Conservation (phyloP, 2,329 filamentous ascomycete species). For the Diaporthe ilicicola region DNA sequence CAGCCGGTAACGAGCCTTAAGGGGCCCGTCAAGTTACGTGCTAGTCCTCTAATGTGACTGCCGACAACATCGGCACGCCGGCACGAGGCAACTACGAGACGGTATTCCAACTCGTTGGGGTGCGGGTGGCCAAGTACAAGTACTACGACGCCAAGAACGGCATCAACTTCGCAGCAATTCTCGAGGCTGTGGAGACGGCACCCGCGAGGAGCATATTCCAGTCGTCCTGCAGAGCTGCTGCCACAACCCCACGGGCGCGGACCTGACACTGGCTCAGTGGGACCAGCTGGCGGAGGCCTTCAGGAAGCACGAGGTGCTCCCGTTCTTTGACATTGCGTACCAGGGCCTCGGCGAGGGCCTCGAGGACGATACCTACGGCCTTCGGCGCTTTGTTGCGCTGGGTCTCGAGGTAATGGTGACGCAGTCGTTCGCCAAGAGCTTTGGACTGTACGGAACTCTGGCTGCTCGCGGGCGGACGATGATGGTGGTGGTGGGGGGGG, state of each 20-base stretch:
- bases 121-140: slow-evolving; percentile 41
- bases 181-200: slow-evolving; percentile 38
- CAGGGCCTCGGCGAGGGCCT: slow-evolving; percentile 46
- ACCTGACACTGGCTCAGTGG: slow-evolving; percentile 45
- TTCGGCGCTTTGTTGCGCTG: neutral
- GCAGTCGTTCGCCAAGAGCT: slow-evolving; percentile 51
- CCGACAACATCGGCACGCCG: slow-evolving; percentile 42
- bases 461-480: slow-evolving; percentile 93
- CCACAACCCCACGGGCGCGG: slow-evolving; percentile 48
- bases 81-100: slow-evolving; percentile 47
- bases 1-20: too few relatives aligned
- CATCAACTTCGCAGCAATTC: slow-evolving; percentile 41
- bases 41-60: too few relatives aligned
- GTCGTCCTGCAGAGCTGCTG: slow-evolving; percentile 47
- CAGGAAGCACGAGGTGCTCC: slow-evolving; percentile 39
- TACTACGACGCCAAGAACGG: slow-evolving; percentile 41
- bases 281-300: slow-evolving; percentile 38
- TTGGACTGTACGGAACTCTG: slow-evolving; percentile 48
- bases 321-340: slow-evolving; percentile 48
- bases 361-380: slow-evolving; percentile 43
- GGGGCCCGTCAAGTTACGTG: too few relatives aligned
- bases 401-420: slow-evolving; percentile 34
- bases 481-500: too few relatives aligned
- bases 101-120: slow-evolving; percentile 42
- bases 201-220: slow-evolving; percentile 44